Percentiles rank a stretch among this genome's conserved stretches.
Conservation (phyloP, 192 early-diverging fungal genomes). For the Funneliformis geosporum region DNA sequence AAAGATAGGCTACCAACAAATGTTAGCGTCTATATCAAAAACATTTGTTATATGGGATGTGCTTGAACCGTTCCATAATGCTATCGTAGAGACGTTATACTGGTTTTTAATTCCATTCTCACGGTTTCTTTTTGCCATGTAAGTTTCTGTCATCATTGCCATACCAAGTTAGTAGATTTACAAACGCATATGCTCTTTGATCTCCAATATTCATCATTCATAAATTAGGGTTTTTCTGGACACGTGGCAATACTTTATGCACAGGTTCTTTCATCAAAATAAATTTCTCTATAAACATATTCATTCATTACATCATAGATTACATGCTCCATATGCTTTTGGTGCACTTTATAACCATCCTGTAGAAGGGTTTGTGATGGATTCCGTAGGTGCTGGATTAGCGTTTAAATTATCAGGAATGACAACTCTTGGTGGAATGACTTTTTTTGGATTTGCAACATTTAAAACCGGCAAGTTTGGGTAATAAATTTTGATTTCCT, state of each 20-base stretch:
- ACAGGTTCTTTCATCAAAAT: slow-evolving; percentile 70
- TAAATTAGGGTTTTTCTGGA: slow-evolving; percentile 49
- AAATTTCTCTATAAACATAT: slow-evolving; percentile 72
- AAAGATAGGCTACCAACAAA: not conserved
- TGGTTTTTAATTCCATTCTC: slow-evolving; percentile 39
- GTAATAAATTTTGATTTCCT: not conserved
- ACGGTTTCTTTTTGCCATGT: slow-evolving; percentile 55
- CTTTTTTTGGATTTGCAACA: slow-evolving; percentile 74
- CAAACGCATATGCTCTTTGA: not conserved
- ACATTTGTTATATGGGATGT: not conserved
- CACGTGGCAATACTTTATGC: slow-evolving; percentile 70
- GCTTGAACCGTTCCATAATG: not conserved
- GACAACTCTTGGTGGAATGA: slow-evolving; percentile 64
- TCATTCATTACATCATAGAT: slow-evolving; percentile 74
- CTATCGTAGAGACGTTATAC: slow-evolving; percentile 29
- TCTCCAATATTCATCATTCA: not conserved
- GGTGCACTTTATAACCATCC: slow-evolving; percentile 86
- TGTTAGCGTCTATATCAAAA: not conserved
- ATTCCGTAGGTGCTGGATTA: slow-evolving; percentile 66
- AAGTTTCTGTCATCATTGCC: slow-evolving; percentile 22
- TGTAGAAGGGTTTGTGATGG: slow-evolving; percentile 74
- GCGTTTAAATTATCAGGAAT: slow-evolving; percentile 66
- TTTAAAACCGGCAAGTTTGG: slow-evolving; percentile 59
- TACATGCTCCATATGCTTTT: slow-evolving; percentile 78
- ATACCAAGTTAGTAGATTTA: not conserved